phyloP scores from a whole-genome alignment of 306 rosid genomes.

The Pterocarpus macrocarpus region DNA sequence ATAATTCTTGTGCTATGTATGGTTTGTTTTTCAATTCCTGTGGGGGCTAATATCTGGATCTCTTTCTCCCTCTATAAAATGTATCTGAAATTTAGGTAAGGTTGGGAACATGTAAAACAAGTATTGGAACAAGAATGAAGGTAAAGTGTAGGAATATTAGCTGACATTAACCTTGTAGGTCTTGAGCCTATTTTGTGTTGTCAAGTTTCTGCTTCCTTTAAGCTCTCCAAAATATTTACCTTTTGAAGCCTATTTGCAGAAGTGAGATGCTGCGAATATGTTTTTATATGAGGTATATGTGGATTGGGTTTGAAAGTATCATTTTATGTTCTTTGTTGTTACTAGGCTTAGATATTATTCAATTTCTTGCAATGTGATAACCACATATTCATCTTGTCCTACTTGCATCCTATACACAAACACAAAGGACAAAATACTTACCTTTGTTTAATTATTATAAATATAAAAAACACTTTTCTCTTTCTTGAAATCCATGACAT shows the following conservation, averaged over 20 bases:
- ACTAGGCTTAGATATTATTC: constrained; percentile 1
- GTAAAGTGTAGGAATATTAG: not conserved
- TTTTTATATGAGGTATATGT: not conserved
- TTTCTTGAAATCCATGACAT: too few species aligned
- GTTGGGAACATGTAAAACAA: too few species aligned
- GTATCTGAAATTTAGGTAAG: not conserved
- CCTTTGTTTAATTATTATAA: too few species aligned
- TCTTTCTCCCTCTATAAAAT: constrained; percentile 7
- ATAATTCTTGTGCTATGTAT: too few species aligned
- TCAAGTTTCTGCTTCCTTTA: not conserved
- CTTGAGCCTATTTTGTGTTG: not conserved
- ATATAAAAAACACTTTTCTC: too few species aligned
- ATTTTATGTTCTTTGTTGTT: not conserved
- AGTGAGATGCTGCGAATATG: not conserved
- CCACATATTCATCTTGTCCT: too few species aligned
- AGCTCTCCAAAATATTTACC: not conserved
- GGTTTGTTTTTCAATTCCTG: too few species aligned
- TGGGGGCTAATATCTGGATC: not conserved
- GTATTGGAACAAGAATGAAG: not conserved
- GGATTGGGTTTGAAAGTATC: not conserved
- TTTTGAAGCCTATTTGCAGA: not conserved
- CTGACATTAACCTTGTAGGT: not conserved
- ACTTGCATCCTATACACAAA: too few species aligned
- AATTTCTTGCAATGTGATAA: constrained; percentile 1
- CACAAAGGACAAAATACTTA: too few species aligned